phyloP scores from a whole-genome alignment of 441 rosid species.

The Geranium incanum region DNA sequence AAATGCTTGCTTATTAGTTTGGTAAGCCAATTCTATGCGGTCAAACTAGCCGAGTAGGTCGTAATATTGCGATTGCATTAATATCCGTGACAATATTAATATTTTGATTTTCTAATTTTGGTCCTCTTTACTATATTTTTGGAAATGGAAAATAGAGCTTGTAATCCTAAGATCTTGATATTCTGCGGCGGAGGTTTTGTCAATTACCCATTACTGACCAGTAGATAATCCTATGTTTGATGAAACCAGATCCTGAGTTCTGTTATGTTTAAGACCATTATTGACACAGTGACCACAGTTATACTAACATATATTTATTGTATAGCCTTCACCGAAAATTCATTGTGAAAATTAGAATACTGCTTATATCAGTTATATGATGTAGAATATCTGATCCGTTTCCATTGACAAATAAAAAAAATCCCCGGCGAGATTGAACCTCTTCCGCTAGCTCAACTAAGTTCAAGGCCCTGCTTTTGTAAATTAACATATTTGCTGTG shows the following conservation, averaged over 20 bases:
- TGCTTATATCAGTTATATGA: neutral
- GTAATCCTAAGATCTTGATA: slow-evolving; percentile 1
- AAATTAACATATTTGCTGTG: neutral
- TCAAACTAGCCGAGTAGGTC: neutral
- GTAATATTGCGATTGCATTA: neutral
- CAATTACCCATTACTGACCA: neutral
- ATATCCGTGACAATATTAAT: neutral
- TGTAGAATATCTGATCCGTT: neutral
- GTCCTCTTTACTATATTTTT: neutral
- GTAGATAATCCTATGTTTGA: slow-evolving; percentile 5
- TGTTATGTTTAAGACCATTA: neutral
- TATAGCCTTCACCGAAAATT: neutral
- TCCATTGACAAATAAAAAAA: neutral
- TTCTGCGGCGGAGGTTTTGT: neutral
- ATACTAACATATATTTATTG: neutral
- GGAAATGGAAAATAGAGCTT: neutral
- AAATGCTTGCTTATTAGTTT: neutral
- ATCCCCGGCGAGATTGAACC: slow-evolving; percentile 1
- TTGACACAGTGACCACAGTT: neutral
- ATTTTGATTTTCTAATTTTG: neutral
- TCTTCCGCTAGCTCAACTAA: neutral
- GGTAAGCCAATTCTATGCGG: neutral
- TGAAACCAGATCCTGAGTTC: neutral
- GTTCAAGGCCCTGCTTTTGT: neutral
- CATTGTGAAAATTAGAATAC: neutral